phyloP scores from a whole-genome alignment of 2,329 filamentous ascomycete genomes.

The Trichophyton simii region DNA sequence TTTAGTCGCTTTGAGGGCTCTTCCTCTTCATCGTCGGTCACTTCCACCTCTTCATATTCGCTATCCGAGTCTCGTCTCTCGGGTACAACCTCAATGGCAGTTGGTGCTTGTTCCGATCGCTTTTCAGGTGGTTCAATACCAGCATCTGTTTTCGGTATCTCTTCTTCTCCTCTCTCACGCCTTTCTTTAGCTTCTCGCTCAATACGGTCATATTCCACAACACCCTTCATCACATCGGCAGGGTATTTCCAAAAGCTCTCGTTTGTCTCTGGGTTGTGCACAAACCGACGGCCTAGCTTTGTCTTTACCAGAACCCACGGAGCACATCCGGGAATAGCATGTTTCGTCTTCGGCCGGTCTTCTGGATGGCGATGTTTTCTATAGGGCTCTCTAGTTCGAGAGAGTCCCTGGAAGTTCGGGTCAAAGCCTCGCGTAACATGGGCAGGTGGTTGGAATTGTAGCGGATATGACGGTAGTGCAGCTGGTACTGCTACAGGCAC shows the following conservation, averaged over 20 bases:
- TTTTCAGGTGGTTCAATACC: not conserved
- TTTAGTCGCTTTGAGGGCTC: conserved; percentile 39
- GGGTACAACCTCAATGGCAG: conserved; percentile 12
- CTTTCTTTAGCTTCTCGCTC: conserved; percentile 57
- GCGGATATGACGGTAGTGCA: conserved; percentile 6
- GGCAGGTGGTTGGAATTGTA: conserved; percentile 18
- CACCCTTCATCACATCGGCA: conserved; percentile 65
- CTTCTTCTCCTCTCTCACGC: conserved; percentile 32
- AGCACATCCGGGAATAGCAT: conserved; percentile 64
- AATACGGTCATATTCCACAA: conserved; percentile 53
- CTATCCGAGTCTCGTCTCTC: conserved; percentile 36
- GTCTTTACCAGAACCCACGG: conserved; percentile 92
- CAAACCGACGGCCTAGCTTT: conserved; percentile 77
- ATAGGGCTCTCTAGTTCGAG: conserved; percentile 41
- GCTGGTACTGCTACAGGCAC: conserved; percentile 12
- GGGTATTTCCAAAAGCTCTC: conserved; percentile 94
- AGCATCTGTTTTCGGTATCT: conserved; percentile 3
- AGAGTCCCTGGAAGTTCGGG: conserved; percentile 34
- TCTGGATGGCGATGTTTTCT: conserved; percentile 50
- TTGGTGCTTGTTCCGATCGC: not conserved
- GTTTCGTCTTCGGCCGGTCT: conserved; percentile 71
- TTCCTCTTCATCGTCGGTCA: conserved; percentile 47
- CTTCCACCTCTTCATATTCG: conserved; percentile 67
- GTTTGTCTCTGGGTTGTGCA: conserved; percentile 74
- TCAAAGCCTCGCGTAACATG: conserved; percentile 24